Conservation (phyloP, 2,329 filamentous ascomycete genomes). For the Penicillium sp. region DNA sequence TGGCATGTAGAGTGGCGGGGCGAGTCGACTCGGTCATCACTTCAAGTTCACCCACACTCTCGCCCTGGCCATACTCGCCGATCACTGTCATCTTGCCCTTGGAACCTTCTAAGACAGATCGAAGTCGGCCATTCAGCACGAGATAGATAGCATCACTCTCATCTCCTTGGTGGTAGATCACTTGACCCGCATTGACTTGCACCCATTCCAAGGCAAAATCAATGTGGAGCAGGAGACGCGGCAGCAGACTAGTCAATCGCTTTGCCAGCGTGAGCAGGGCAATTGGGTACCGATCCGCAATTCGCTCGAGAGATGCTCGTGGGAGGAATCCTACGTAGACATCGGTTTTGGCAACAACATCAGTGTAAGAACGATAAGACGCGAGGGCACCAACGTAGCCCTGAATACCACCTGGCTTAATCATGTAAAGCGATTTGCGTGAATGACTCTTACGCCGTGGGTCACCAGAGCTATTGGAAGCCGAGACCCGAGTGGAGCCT, state of each 20-base stretch:
- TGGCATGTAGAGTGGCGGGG: constrained; percentile 91
- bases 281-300: constrained; percentile 90
- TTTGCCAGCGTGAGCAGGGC: constrained; percentile 96
- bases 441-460: constrained; percentile 47
- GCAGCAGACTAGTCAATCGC: constrained; percentile 83
- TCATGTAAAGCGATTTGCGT: constrained; percentile 78
- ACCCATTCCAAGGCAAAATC: constrained; percentile 99
- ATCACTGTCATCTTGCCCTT: constrained; percentile 82
- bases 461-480: constrained; percentile 33
- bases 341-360: constrained; percentile 96
- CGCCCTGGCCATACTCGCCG: constrained; percentile 93
- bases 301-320: constrained; percentile 79
- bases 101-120: constrained; percentile 79
- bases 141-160: constrained; percentile 99
- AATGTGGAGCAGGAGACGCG: constrained; percentile 89
- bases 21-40: constrained; percentile 92
- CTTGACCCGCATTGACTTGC: constrained; percentile 91
- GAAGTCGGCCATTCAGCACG: constrained; percentile 87
- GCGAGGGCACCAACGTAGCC: constrained; percentile 95
- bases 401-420: constrained; percentile 91
- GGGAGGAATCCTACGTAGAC: constrained; percentile 97
- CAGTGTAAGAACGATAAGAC: constrained; percentile 93
- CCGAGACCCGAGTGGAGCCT: constrained; percentile 43
- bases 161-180: constrained; percentile 90
- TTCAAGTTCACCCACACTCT: constrained; percentile 95